phyloP scores from a whole-genome alignment of 2,329 filamentous ascomycete genomes.

The Xylaria sp. region DNA sequence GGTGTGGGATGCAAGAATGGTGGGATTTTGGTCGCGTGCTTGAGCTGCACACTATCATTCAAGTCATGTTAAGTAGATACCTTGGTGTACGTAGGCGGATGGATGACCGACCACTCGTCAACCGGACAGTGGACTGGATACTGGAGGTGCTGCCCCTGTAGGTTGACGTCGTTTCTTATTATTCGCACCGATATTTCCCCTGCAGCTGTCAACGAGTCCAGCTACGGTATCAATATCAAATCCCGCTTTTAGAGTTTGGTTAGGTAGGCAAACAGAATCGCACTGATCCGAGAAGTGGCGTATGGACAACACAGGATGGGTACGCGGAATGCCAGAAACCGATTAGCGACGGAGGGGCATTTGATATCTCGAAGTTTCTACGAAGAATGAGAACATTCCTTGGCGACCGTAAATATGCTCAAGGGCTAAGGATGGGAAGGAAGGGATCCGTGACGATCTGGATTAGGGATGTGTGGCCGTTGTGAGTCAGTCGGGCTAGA shows the following conservation, averaged over 20 bases:
- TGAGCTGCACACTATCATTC: conserved; percentile 30
- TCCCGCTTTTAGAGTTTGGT: no score
- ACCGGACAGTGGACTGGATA: background rate
- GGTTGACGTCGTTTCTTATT: conserved; percentile 20
- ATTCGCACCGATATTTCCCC: conserved; percentile 7
- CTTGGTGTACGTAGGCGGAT: background rate
- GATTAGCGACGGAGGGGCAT: conserved; percentile 13
- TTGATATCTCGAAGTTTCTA: conserved; percentile 4
- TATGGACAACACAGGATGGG: conserved; percentile 6
- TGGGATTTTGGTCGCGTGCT: conserved; percentile 37
- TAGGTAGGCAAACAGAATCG: no score
- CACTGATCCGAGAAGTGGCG: background rate
- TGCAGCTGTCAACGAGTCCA: conserved; percentile 14
- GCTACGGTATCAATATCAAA: background rate
- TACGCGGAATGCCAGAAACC: conserved; percentile 3
- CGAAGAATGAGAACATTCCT: background rate
- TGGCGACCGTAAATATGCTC: conserved; percentile 11
- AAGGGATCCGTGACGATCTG: conserved; percentile 9
- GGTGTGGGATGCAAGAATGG: conserved; percentile 22
- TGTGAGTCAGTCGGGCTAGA: conserved; percentile 9
- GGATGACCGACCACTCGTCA: conserved; percentile 4
- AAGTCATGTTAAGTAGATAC: conserved; percentile 7
- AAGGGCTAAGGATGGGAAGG: conserved; percentile 4
- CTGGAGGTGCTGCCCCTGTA: background rate
- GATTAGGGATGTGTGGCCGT: conserved; percentile 3